Evolutionary conservation across 352 stramenopile genomes (phyloP), one percentile per base, ranked within the genome.

Genomic region (Phytophthora podocarpi): DNA sequence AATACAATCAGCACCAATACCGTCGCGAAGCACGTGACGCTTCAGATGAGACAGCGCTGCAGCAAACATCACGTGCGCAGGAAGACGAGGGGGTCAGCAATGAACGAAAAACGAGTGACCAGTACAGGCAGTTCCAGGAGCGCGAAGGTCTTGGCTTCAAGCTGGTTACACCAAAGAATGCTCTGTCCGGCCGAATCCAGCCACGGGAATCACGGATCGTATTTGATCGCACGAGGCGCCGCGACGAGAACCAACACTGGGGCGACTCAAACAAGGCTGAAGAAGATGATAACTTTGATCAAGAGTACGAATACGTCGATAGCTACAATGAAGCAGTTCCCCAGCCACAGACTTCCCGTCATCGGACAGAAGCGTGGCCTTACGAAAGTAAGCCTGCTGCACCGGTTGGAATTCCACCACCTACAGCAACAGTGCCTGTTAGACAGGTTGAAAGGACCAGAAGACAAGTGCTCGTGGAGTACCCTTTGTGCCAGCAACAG

Each of bases 1-100:
- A 70, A 20, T 80, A 73, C 49, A 66, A 76, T n/a, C 51, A 67
- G 46, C 41, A 62, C 46, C 56, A 72, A 39, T 45, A 67, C n/a
- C n/a, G n/a, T n/a, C n/a, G n/a, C n/a, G 31, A 45, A 48, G 12
- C 52, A 53, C 20, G 28, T 48, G 24, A 40, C 6, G 32, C 27
- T 41, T 52, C 41, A 0, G 37, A 60, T n/a, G 32, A 65, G 15
- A 16, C 28, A 20, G 8, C 36, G 23, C 24, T 28, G 2, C n/a
- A n/a, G n/a, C n/a, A n/a, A n/a, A n/a, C 27, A 41, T 16, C 39
- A 1, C n/a, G 31, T 12, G 20, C 26, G 11, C 20, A 13, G 13
- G 43, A 52, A 5, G 51, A 62, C n/a, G 20, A 49, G 13, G 45
- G 52, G n/a, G 32, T 18, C 16, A 53, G 39, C 13, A 24, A 24